A percentile compares a stretch with the other conserved stretches of the same genome.
phyloP scores from a whole-genome alignment of 768 basidiomycete genomes.

The Mycena vitilis region DNA sequence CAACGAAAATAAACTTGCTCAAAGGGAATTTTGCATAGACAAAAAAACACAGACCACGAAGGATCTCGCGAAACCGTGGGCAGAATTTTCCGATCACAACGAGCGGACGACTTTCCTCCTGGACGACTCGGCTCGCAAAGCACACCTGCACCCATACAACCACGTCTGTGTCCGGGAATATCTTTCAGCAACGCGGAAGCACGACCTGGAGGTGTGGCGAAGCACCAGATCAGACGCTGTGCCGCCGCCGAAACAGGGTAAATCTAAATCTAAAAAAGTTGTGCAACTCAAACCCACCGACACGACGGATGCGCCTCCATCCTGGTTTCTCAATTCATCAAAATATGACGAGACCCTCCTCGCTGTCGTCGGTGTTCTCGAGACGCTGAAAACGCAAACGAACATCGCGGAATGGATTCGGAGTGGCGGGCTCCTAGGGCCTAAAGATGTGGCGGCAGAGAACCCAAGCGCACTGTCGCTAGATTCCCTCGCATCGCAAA shows the following conservation, averaged over 20 bases:
- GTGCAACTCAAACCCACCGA: no score
- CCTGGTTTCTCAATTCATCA: conserved; percentile 1
- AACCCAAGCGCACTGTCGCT: conserved; percentile 4
- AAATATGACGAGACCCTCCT: conserved; percentile 57
- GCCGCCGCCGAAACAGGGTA: conserved; percentile 9
- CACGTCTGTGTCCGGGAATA: conserved; percentile 71
- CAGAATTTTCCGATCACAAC: conserved; percentile 53
- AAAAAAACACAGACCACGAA: conserved; percentile 73
- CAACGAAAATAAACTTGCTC: not conserved
- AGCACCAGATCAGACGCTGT: not conserved
- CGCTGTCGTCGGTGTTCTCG: conserved; percentile 65
- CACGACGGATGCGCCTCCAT: not conserved
- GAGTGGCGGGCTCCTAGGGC: conserved; percentile 50
- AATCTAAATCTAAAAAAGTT: conserved; percentile 19
- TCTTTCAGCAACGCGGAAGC: conserved; percentile 43
- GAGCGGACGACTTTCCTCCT: conserved; percentile 57
- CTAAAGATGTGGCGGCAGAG: not conserved
- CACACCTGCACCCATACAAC: conserved; percentile 63
- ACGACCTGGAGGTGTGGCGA: conserved; percentile 25
- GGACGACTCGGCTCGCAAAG: conserved; percentile 45
- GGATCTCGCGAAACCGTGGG: conserved; percentile 79
- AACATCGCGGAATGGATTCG: conserved; percentile 66
- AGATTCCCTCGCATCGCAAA: conserved; percentile 15
- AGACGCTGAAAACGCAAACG: conserved; percentile 55
- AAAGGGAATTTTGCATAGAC: conserved; percentile 39